Percentiles rank a stretch among this genome's conserved stretches.
phyloP scores from a whole-genome alignment of 2,329 filamentous ascomycete species.

The Blumeria hordei region DNA sequence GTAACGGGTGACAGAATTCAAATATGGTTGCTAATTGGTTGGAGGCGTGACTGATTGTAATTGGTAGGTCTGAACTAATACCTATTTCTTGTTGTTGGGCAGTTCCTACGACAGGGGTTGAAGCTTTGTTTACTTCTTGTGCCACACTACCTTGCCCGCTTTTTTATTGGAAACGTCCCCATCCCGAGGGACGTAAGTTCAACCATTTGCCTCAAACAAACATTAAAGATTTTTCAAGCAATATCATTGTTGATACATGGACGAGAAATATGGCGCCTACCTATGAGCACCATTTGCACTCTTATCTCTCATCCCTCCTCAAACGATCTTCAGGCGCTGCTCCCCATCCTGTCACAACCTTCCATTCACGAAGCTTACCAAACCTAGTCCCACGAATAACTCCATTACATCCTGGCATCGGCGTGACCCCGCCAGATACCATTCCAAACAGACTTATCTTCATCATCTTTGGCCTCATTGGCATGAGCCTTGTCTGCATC shows the following conservation, averaged over 20 bases:
- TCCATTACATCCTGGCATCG: slow-evolving; percentile 18
- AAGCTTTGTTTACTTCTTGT: too few species aligned
- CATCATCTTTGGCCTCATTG: slow-evolving; percentile 30
- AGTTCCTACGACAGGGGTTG: too few species aligned
- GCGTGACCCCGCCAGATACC: slow-evolving; percentile 27
- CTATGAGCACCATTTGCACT: not conserved
- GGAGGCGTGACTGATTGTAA: too few species aligned
- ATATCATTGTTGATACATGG: not conserved
- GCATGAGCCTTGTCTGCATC: slow-evolving; percentile 19
- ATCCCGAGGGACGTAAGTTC: too few species aligned
- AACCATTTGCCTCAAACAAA: too few species aligned
- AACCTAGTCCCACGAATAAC: slow-evolving; percentile 5
- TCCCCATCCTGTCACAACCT: not conserved
- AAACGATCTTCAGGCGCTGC: not conserved
- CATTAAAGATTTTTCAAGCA: too few species aligned
- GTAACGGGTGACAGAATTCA: too few species aligned
- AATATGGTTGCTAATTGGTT: too few species aligned
- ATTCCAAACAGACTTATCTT: slow-evolving; percentile 46
- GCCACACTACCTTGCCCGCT: too few species aligned
- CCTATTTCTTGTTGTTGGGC: too few species aligned
- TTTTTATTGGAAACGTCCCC: too few species aligned
- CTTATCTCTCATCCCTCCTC: not conserved
- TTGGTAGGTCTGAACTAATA: too few species aligned
- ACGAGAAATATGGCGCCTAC: not conserved
- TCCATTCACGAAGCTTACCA: not conserved